Conservation (phyloP, 2,329 filamentous ascomycete genomes). For the Sclerotinia borealis region DNA sequence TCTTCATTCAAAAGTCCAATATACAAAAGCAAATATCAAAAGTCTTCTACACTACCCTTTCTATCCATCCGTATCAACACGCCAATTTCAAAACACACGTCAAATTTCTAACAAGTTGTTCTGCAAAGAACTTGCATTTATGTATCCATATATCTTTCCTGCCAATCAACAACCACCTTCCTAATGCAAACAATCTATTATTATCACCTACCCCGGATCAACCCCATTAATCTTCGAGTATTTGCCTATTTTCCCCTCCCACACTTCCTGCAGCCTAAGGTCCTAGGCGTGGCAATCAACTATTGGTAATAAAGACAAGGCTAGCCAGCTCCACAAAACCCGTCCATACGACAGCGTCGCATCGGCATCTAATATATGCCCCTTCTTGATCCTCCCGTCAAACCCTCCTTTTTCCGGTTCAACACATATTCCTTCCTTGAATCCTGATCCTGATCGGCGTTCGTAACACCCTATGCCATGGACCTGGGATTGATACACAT, state of each 20-base stretch:
- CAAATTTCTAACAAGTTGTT: background rate
- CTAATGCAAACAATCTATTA: background rate
- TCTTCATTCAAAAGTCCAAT: background rate
- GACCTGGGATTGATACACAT: too few relatives aligned
- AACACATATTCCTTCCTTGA: too few relatives aligned
- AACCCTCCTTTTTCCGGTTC: too few relatives aligned
- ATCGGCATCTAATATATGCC: background rate
- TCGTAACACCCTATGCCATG: too few relatives aligned
- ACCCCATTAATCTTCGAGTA: too few relatives aligned
- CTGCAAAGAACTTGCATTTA: background rate
- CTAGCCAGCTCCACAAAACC: too few relatives aligned
- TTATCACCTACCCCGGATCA: background rate
- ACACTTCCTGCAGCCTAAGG: background rate
- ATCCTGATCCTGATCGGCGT: too few relatives aligned
- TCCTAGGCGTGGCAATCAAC: background rate
- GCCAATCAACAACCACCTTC: background rate
- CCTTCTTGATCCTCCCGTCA: background rate
- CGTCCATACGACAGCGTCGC: background rate
- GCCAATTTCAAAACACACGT: background rate
- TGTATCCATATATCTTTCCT: background rate
- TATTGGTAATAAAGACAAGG: background rate
- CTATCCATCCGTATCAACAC: background rate
- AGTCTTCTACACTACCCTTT: background rate
- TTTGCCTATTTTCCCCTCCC: background rate
- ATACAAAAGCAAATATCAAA: background rate